These are phyloP conservation scores for Cyphellophora europaea DNA, from an alignment of 2,329 filamentous ascomycete genomes.

Conservation along the genomic window DNA sequence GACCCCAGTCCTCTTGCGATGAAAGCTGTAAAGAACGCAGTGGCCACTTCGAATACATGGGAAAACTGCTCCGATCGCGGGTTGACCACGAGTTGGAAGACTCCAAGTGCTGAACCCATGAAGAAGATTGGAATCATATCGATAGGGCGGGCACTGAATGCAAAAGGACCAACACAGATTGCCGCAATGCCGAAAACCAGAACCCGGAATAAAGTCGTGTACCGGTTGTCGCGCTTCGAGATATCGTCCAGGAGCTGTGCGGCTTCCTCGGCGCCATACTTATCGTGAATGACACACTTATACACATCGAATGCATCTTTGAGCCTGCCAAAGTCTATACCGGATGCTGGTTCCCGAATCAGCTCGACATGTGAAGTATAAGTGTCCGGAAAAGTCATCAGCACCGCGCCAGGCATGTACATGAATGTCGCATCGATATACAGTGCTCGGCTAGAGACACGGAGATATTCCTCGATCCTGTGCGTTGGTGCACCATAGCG, in stretches of 20 bases:
- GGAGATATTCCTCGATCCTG: conserved; percentile 81
- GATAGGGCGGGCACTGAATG: conserved; percentile 65
- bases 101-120: conserved; percentile 63
- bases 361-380: conserved; percentile 39
- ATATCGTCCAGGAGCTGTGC: conserved; percentile 41
- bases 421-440: conserved; percentile 84
- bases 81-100: conserved; percentile 64
- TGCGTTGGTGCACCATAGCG: conserved; percentile 84
- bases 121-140: conserved; percentile 71
- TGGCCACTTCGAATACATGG: conserved; percentile 57
- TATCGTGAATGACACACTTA: conserved; percentile 38
- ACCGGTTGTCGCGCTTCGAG: conserved; percentile 48
- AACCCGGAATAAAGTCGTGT: conserved; percentile 44
- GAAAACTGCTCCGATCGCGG: conserved; percentile 60
- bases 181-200: conserved; percentile 67
- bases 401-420: conserved; percentile 88
- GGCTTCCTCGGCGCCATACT: conserved; percentile 36
- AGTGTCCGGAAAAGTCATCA: conserved; percentile 69
- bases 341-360: conserved; percentile 31
- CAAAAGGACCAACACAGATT: conserved; percentile 67
- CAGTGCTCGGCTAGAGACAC: conserved; percentile 78
- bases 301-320: conserved; percentile 37
- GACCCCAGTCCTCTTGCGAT: conserved; percentile 61
- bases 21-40: conserved; percentile 58
- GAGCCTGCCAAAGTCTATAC: conserved; percentile 33